Evolutionary conservation across 345 rosid genomes (phyloP).

Genomic region (Moricandia arvensis): DNA sequence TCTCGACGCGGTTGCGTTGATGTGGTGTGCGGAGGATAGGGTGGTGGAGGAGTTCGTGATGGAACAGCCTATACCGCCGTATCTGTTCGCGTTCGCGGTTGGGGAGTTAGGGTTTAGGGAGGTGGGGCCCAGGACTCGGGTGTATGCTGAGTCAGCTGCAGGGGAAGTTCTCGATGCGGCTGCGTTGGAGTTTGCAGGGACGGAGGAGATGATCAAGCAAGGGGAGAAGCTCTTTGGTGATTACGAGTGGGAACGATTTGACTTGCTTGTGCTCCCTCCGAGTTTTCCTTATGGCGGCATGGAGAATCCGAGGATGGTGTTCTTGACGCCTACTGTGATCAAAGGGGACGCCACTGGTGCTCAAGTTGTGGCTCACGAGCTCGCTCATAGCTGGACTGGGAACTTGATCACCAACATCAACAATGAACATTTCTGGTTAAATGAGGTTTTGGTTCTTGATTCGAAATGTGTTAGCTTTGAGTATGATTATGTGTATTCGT

Average conservation of each 20-base stretch:
- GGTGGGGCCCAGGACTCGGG: conserved; percentile 87
- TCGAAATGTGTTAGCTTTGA: not conserved
- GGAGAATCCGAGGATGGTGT: conserved; percentile 92
- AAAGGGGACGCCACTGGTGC: conserved; percentile 90
- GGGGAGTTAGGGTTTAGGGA: conserved; percentile 80
- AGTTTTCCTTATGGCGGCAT: conserved; percentile 94
- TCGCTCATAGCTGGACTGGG: conserved; percentile 96
- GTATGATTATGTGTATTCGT: not conserved
- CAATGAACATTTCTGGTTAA: conserved; percentile 94
- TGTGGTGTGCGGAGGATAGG: conserved; percentile 73
- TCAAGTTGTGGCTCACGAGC: conserved; percentile 86
- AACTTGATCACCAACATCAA: conserved; percentile 83
- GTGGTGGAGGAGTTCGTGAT: conserved; percentile 82
- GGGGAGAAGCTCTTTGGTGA: conserved; percentile 78
- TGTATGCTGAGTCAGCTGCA: conserved; percentile 61
- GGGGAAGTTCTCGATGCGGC: conserved; percentile 62
- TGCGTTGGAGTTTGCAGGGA: conserved; percentile 77
- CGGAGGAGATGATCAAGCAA: conserved; percentile 86
- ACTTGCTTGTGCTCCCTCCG: conserved; percentile 82
- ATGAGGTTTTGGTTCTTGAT: conserved; percentile 56
- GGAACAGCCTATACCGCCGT: conserved; percentile 94
- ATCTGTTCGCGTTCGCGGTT: conserved; percentile 84
- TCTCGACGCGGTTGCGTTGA: conserved; percentile 27
- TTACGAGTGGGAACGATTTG: conserved; percentile 91
- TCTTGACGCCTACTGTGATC: conserved; percentile 85